Percentiles rank a stretch among this genome's conserved stretches.
Conservation (phyloP, 352 stramenopile genomes). For the Phytophthora boehmeriae region DNA sequence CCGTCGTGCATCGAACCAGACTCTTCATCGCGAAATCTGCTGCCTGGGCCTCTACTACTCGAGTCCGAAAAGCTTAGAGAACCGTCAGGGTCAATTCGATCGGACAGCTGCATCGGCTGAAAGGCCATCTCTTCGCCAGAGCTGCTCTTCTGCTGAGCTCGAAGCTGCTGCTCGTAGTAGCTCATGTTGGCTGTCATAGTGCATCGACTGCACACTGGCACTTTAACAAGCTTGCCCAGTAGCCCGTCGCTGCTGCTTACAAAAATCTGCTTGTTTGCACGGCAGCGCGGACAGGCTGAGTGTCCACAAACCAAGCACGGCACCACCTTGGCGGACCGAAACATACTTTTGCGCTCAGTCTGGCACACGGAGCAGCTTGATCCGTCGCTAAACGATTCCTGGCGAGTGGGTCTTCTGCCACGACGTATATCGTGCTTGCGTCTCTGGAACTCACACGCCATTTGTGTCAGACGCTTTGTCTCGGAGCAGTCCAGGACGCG, state of each 20-base stretch:
- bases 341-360: slow-evolving; percentile 38
- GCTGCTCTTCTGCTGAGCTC: slow-evolving; percentile 31
- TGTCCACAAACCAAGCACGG: slow-evolving; percentile 52
- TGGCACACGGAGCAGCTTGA: slow-evolving; percentile 34
- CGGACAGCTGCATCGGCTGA: slow-evolving; percentile 29
- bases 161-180: slow-evolving; percentile 37
- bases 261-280: slow-evolving; percentile 50
- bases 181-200: slow-evolving; percentile 43
- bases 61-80: slow-evolving; percentile 33
- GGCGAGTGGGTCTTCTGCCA: slow-evolving; percentile 18
- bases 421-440: slow-evolving; percentile 31
- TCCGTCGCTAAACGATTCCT: slow-evolving; percentile 15
- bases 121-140: slow-evolving; percentile 30
- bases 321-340: slow-evolving; percentile 48
- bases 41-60: slow-evolving; percentile 24
- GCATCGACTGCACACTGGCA: slow-evolving; percentile 43
- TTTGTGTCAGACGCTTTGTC: slow-evolving; percentile 50
- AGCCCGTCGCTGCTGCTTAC: slow-evolving; percentile 42
- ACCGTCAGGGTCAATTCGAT: slow-evolving; percentile 26
- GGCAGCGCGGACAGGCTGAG: slow-evolving; percentile 47
- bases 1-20: slow-evolving; percentile 16
- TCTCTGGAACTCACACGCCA: slow-evolving; percentile 43
- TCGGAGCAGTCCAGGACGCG: slow-evolving; percentile 47
- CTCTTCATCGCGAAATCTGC: slow-evolving; percentile 15
- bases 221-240: slow-evolving; percentile 44